Base-by-base conservation (phyloP, 805 yeast species). In the Lachancea sp. region DNA sequence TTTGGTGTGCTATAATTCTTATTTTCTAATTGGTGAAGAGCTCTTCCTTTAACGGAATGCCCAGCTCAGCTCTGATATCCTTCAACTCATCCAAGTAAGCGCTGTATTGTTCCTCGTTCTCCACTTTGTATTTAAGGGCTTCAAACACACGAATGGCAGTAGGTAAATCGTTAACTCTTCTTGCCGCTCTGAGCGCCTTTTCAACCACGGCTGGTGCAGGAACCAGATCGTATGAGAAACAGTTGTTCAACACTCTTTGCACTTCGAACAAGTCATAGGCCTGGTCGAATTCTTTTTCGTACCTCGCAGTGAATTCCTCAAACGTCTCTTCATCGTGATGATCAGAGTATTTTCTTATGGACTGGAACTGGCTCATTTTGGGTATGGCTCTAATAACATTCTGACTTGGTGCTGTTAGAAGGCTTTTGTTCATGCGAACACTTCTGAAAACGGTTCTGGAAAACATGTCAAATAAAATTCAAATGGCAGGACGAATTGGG, bases 81-180 rank as follows among this genome's bases (percentile, higher is more conserved):
- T 85, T 85, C 63, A 92, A 79, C 68, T 90, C 98, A 46, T 85
- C 95, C 55, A 92, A 80, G 75, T 92, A 92, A 50, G 96, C 97
- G 58, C 83, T 77, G 75, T 92, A 92, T 72, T 92, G 97, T 55
- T 82, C 83, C 64, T 77, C 80, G 72, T 82, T 86, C 69, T 90
- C 97, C 50, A 92, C 97, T 75, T 92, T 92, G 79, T 80, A 86
- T 68, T 84, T 86, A 65, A 92, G 78, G 52, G 95, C 97, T 75
- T 90, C 98, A 59, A 92, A 92, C 42, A 95, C 96, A 72, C 98
- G 85, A 54, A 88, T 92, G 42, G 98, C 98, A 45, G 97, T 89
- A 47, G 98, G 96, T 71, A 86, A 86, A 72, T 92, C 98, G 70
- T 92, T 87, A 54, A 92, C 97, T 72, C 97, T 86, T 80, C 98